Evolutionary conservation across 371 early-diverging fungal species (phyloP).

Genomic region (Mortierella sp.): DNA sequence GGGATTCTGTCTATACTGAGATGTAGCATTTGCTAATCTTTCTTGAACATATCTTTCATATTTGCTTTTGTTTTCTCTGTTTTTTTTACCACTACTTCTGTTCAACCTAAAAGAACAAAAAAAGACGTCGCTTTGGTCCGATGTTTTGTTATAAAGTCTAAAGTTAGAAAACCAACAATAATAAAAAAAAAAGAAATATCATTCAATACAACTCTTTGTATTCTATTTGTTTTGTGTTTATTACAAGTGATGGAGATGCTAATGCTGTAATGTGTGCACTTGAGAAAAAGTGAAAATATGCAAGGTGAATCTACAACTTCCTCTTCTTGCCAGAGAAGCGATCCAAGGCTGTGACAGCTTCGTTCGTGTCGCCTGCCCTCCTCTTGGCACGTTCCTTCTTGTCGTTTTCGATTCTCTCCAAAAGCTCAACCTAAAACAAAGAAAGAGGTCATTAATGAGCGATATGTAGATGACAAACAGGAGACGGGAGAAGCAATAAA

Average conservation of each 20-base stretch:
- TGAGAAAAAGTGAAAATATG: neutral
- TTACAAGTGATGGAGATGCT: slow-evolving; percentile 14
- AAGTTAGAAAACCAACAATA: slow-evolving; percentile 2
- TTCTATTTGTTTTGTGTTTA: slow-evolving; percentile 8
- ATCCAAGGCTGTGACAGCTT: slow-evolving; percentile 61
- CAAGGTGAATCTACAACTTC: slow-evolving; percentile 31
- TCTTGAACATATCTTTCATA: neutral
- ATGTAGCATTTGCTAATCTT: neutral
- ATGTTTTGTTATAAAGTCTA: slow-evolving; percentile 12
- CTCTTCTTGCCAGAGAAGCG: slow-evolving; percentile 61
- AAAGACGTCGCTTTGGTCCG: slow-evolving; percentile 1
- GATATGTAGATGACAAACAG: too few relatives aligned
- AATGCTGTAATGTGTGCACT: neutral
- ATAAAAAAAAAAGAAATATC: neutral
- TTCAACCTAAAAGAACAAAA: slow-evolving; percentile 1
- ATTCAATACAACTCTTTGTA: neutral
- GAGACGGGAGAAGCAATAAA: too few relatives aligned
- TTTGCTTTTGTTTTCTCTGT: neutral
- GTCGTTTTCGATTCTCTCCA: slow-evolving; percentile 63
- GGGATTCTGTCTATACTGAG: neutral
- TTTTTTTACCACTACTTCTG: slow-evolving; percentile 1
- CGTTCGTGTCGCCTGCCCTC: slow-evolving; percentile 53
- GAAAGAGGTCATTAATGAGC: slow-evolving; percentile 5
- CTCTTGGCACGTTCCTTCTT: slow-evolving; percentile 61
- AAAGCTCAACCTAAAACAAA: slow-evolving; percentile 48